Conservation (phyloP, 2,329 filamentous ascomycete genomes). For the Coleophoma crateriformis region DNA sequence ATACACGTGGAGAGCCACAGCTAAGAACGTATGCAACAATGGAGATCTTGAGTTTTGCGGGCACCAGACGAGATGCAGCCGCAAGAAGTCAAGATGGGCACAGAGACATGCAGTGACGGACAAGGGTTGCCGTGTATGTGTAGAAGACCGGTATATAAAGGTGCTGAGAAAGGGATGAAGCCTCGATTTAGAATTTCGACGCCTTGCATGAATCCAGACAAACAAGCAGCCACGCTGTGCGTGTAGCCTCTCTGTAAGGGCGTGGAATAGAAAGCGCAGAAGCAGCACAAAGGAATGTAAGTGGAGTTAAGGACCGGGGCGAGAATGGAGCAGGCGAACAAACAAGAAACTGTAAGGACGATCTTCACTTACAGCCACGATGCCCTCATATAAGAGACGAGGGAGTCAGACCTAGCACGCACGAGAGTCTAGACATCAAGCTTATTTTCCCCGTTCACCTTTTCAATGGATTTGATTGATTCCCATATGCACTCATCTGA, state of each 20-base stretch:
- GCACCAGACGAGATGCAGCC: background rate
- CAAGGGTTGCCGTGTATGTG: background rate
- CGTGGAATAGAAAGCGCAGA: background rate
- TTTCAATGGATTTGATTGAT: too few species aligned
- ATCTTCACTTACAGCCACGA: too few species aligned
- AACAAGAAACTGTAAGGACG: too few species aligned
- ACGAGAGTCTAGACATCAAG: too few species aligned
- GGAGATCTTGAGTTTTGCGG: background rate
- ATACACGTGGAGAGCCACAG: background rate
- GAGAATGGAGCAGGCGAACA: too few species aligned
- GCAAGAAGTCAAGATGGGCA: background rate
- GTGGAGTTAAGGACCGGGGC: background rate
- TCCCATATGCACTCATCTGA: too few species aligned
- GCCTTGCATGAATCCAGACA: background rate
- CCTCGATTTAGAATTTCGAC: background rate
- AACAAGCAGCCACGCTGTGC: background rate
- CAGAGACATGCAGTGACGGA: background rate
- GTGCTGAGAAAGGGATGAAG: background rate
- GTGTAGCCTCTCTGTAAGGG: background rate
- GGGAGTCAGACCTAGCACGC: too few species aligned
- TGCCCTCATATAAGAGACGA: too few species aligned
- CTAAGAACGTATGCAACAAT: background rate
- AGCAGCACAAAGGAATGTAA: constrained; percentile 1
- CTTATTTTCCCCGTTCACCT: too few species aligned
- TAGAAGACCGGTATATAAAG: background rate